These are phyloP conservation scores for Themeda triandra DNA, from an alignment of 176 grass and related monocot genomes.

Conservation along the genomic window DNA sequence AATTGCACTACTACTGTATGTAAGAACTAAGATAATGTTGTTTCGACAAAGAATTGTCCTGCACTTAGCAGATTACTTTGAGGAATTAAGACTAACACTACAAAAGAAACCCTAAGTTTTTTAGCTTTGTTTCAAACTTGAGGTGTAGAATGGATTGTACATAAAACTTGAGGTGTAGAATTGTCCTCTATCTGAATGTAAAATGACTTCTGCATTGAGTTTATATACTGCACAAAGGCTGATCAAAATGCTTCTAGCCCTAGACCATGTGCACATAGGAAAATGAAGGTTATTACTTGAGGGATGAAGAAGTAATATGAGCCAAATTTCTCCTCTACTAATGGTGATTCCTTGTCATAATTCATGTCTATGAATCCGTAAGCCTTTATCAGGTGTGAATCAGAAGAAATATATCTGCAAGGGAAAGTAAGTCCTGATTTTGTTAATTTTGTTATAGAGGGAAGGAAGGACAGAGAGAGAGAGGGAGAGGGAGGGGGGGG, in stretches of 20 bases:
- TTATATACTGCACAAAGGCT: conserved; percentile 19
- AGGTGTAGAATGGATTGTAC: not conserved
- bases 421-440: conserved; percentile 28
- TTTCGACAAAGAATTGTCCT: not conserved
- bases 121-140: not conserved
- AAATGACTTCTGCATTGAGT: conserved; percentile 13
- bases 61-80: not conserved
- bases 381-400: conserved; percentile 61
- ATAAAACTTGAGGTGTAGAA: conserved; percentile 1
- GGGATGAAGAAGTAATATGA: conserved; percentile 91
- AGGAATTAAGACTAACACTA: not conserved
- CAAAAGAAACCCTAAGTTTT: not conserved
- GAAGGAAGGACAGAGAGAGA: not conserved
- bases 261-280: not conserved
- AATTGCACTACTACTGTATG: not conserved
- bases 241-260: conserved; percentile 1
- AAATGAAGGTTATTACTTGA: conserved; percentile 53
- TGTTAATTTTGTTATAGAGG: not conserved
- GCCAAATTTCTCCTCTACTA: conserved; percentile 40
- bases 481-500: not conserved
- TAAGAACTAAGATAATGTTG: conserved; percentile 15
- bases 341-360: conserved; percentile 26
- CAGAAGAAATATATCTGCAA: conserved; percentile 73
- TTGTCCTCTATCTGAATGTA: not conserved
- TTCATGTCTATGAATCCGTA: conserved; percentile 76